Conservation (phyloP, 441 rosid species). For the Euphorbia neoarborescens region DNA sequence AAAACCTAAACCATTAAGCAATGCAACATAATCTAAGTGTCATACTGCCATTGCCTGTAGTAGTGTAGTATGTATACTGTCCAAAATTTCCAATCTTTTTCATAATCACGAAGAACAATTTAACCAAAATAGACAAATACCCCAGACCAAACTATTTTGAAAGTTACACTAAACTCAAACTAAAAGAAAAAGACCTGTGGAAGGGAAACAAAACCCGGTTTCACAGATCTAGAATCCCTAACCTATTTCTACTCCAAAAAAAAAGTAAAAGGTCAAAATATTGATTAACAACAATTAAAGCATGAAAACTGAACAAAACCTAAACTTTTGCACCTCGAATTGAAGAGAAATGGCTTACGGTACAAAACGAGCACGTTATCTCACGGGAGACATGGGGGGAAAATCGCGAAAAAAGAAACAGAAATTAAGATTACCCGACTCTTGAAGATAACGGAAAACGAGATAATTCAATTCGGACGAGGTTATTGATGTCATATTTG, state of each 20-base stretch:
- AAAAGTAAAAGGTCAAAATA: background rate
- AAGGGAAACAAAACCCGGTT: background rate
- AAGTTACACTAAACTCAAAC: constrained; percentile 1
- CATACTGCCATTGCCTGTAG: background rate
- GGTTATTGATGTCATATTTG: constrained; percentile 60
- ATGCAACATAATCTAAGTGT: background rate
- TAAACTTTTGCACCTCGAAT: background rate
- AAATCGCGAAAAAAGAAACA: background rate
- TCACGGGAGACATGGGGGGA: background rate
- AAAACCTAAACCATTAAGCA: background rate
- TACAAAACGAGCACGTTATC: background rate
- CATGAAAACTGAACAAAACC: constrained; percentile 16
- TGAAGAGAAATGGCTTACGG: background rate
- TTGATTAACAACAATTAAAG: background rate
- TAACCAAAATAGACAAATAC: background rate
- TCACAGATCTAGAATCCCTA: constrained; percentile 20
- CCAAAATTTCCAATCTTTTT: background rate
- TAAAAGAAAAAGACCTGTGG: background rate
- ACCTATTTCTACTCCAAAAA: background rate
- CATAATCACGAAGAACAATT: background rate
- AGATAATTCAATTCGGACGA: constrained; percentile 81
- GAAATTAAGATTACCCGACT: constrained; percentile 49
- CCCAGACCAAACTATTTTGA: background rate
- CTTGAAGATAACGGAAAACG: constrained; percentile 90
- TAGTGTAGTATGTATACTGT: background rate